A percentile compares a stretch with the other conserved stretches of the same genome.
Evolutionary conservation across 2,329 filamentous ascomycete genomes (phyloP).

Genomic region (Drechslera avenae): DNA sequence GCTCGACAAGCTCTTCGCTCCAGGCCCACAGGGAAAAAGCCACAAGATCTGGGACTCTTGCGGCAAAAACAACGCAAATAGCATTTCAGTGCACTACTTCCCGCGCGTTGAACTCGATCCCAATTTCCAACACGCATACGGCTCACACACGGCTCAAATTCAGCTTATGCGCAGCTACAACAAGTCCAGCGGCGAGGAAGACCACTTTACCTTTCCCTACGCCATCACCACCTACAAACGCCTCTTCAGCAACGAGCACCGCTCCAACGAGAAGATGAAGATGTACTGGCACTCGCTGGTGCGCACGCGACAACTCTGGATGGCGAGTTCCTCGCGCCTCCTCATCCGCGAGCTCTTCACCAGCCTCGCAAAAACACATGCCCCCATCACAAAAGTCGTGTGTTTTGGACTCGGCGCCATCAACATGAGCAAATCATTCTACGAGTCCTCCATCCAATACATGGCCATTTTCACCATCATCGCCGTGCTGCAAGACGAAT

Average conservation of each 20-base stretch:
- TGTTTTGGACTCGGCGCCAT: conserved; percentile 22
- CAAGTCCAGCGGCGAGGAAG: neutral
- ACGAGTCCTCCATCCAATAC: conserved; percentile 18
- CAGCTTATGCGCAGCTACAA: conserved; percentile 1
- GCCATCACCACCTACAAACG: neutral
- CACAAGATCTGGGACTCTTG: conserved; percentile 2
- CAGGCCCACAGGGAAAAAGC: neutral
- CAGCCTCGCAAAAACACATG: neutral
- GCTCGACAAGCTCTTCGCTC: neutral
- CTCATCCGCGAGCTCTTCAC: neutral
- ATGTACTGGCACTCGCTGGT: neutral
- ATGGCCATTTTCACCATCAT: conserved; percentile 22
- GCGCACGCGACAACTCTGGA: conserved; percentile 2
- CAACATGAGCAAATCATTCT: neutral
- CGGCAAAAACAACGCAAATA: neutral
- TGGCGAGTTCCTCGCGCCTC: neutral
- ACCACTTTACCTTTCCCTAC: conserved; percentile 2
- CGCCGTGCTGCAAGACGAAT: neutral
- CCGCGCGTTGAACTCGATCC: conserved; percentile 13
- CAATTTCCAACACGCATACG: conserved; percentile 5
- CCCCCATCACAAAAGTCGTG: conserved; percentile 14
- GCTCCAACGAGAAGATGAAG: neutral
- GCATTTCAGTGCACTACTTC: conserved; percentile 5
- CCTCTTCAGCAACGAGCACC: neutral
- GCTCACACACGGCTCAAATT: neutral